Evolutionary conservation across 1,139 yeast genomes (phyloP), one percentile per base, ranked within the genome.

Genomic region (Diutina ranongensis): DNA sequence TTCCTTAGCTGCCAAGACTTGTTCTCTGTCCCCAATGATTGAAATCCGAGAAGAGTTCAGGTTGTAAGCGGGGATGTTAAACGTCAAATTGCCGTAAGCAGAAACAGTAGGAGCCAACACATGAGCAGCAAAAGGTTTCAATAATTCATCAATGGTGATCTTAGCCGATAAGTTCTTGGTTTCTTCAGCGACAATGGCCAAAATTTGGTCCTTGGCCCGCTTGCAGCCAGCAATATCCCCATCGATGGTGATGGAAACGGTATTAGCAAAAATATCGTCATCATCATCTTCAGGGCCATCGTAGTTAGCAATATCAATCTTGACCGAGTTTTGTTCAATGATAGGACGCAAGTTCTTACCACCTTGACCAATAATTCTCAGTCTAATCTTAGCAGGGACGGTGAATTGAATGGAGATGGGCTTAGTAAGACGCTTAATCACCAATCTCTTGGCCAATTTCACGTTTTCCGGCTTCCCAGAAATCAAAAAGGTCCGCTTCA

Each of bases 171-270:
- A 65, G 54, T 65, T 70, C 56, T 80, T 81, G 46, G 86, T 83
- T 57, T 84, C 82, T 54, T 84, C 85, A 55, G 77, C 71, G 45
- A 89, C 94, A 56, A 88, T 83, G 28, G 76, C 77, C 58, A 79
- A 57, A 52, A 92, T 87, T 57, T 73, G 79, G 44, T 67, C 64
- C 56, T 81, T 83, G 25, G 97, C 96, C 47, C 74, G 72, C 53
- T 74, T 76, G 52, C 85, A 83, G 48, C 95, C 89, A 60, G 84
- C 94, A 49, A 77, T 74, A 58, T 88, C 95, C 65, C 98, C 98
- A 50, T 78, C 83, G 50, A 92, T 70, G 31, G 78, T 67, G 47
- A 92, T 80, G 40, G 70, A 68, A 40, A 83, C 72, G 32, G 75
- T 62, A 46, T 70, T 76, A 42, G 83, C 79, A 52, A 70, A 75